Evolutionary conservation across 306 rosid species (phyloP), one percentile per base, ranked within the genome.

Genomic region (Sicyos edulis): DNA sequence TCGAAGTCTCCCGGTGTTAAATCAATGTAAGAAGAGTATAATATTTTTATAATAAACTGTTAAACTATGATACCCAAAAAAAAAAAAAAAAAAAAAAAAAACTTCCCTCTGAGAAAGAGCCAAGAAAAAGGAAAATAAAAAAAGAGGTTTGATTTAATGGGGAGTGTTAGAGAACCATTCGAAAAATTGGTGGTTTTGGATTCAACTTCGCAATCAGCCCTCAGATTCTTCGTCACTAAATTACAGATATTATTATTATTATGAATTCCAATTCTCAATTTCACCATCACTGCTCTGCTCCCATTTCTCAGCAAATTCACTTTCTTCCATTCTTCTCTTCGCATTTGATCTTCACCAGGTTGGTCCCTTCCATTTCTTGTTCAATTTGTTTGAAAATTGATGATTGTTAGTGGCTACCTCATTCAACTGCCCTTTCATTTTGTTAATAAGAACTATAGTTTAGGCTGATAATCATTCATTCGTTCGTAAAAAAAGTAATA

Each of bases 181-280:
- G 56, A 74, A 61, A 63, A 61, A 49, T 51, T 74, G 77, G 77
- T 74, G 77, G 77, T 37, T 20, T 62, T 14, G 52, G 68, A 47
- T 74, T 24, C 61, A 74, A 8, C 8, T 13, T 61, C 17, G 10
- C 14, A 37, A 74, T 19, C 47, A 3, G 2, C 77, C 22, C 24
- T 32, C 15, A 45, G 70, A 42, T 61, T 26, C 37, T 32, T 32
- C 5, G 37, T 32, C 37, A 32, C 37, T 32, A 32, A 32, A 32
- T 32, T 32, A 32, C 37, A 1, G 37, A 32, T 32, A 4, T 1
- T 32, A 32, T 32, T 32, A 17, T 66, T 22, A 57, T 52, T 52
- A 16, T 52, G 73, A 58, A 24, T 24, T 21, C 6, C 14, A 45
- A 58, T 58, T 51, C 6, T 2, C 49, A 63, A 63, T 15, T 63